These are phyloP conservation scores for Dalbergia cultrata DNA, from an alignment of 306 rosid genomes.

Conservation along the genomic window DNA sequence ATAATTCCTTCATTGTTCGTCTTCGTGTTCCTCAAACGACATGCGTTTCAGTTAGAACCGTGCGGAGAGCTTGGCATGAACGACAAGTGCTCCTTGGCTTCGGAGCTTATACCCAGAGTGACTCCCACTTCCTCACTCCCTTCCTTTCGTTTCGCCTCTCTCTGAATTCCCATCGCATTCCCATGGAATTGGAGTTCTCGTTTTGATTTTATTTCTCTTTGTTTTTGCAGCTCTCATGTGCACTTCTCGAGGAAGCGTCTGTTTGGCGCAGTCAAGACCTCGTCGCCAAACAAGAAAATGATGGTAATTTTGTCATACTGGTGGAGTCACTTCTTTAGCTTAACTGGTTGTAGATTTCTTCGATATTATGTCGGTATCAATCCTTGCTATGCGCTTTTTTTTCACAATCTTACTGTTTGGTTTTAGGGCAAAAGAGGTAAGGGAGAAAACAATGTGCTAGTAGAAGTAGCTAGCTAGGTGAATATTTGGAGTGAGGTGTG, in stretches of 20 bases:
- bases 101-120: slow-evolving; percentile 64
- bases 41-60: slow-evolving; percentile 62
- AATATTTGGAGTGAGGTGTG: slow-evolving; percentile 3
- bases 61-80: slow-evolving; percentile 67
- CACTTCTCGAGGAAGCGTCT: slow-evolving; percentile 71
- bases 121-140: slow-evolving; percentile 30
- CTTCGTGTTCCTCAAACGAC: not conserved
- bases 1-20: not conserved
- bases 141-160: slow-evolving; percentile 18
- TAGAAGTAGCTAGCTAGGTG: not conserved
- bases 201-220: not conserved
- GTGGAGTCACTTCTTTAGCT: not conserved
- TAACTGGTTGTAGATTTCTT: not conserved
- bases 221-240: slow-evolving; percentile 61
- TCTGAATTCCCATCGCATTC: not conserved
- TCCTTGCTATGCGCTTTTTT: not conserved
- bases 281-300: slow-evolving; percentile 35
- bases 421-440: not conserved
- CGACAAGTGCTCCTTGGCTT: slow-evolving; percentile 65
- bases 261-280: slow-evolving; percentile 48
- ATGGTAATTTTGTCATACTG: slow-evolving; percentile 11
- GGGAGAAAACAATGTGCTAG: not conserved
- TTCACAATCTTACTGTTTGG: slow-evolving; percentile 9
- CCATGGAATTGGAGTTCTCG: not conserved
- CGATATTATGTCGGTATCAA: not conserved